phyloP scores from a whole-genome alignment of 148 eudicot species.

The Fagopyrum homotropicum region DNA sequence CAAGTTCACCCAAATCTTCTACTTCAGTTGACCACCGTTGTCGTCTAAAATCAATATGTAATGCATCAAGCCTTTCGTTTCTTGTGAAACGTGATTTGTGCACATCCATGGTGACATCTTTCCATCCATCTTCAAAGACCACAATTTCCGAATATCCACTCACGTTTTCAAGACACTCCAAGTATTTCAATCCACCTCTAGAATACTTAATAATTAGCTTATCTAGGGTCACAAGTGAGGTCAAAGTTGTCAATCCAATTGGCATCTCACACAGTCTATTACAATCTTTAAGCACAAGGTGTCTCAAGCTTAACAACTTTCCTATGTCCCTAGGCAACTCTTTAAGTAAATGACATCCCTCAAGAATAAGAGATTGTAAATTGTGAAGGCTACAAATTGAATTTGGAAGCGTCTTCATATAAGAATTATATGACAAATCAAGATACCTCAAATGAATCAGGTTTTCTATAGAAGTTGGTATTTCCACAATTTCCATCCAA shows the following conservation, averaged over 20 bases:
- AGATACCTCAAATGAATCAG: slow-evolving; percentile 22
- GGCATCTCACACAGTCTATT: slow-evolving; percentile 14
- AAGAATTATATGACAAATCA: slow-evolving; percentile 13
- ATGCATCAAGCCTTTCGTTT: neutral
- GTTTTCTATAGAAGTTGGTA: slow-evolving; percentile 13
- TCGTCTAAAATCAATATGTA: neutral
- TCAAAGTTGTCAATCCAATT: slow-evolving; percentile 4
- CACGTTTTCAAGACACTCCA: slow-evolving; percentile 1
- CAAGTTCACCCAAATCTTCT: neutral
- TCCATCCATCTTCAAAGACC: neutral
- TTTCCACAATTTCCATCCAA: neutral
- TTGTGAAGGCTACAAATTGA: slow-evolving; percentile 16
- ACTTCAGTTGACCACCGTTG: neutral
- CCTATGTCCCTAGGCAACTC: slow-evolving; percentile 12
- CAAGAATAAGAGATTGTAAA: slow-evolving; percentile 17
- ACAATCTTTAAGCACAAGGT: slow-evolving; percentile 16
- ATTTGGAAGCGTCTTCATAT: slow-evolving; percentile 12
- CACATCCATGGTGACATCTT: neutral
- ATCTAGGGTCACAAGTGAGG: slow-evolving; percentile 8
- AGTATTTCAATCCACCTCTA: neutral
- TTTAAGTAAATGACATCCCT: neutral
- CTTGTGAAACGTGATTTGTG: neutral
- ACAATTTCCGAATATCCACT: neutral
- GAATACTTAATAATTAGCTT: neutral
- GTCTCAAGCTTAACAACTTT: slow-evolving; percentile 13